A percentile compares a stretch with the other conserved stretches of the same genome.
phyloP scores from a whole-genome alignment of 441 rosid species.

The Capsella rubella region DNA sequence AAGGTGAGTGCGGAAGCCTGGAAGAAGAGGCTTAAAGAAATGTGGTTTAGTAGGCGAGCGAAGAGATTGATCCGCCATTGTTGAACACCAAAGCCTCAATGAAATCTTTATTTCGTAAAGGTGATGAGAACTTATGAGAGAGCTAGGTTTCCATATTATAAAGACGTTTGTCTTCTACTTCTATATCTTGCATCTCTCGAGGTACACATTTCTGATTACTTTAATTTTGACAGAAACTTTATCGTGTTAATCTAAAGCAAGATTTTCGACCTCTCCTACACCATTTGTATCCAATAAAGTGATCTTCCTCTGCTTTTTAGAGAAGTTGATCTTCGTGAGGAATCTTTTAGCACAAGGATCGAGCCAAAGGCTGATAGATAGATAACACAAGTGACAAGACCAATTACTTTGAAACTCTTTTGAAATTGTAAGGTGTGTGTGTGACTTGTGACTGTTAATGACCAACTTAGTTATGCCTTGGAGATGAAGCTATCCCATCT shows the following conservation, averaged over 20 bases:
- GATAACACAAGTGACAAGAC: constrained; percentile 31
- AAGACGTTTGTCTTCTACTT: constrained; percentile 24
- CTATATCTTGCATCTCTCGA: constrained; percentile 23
- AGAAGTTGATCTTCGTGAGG: constrained; percentile 34
- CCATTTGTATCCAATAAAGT: constrained; percentile 14
- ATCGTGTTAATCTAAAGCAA: background rate
- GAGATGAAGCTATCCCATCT: constrained; percentile 30
- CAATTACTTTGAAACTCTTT: constrained; percentile 1
- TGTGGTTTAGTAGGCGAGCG: constrained; percentile 23
- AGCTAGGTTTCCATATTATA: constrained; percentile 8
- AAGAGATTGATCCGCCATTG: constrained; percentile 38
- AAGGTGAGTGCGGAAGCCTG: constrained; percentile 25
- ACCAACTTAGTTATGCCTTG: constrained; percentile 34
- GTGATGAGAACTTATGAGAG: constrained; percentile 14
- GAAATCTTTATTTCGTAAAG: constrained; percentile 3
- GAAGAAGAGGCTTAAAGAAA: constrained; percentile 43
- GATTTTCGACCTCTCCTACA: constrained; percentile 1
- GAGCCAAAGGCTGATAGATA: constrained; percentile 2
- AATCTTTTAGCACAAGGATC: constrained; percentile 25
- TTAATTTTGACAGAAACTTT: background rate
- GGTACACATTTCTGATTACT: background rate
- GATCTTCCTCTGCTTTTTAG: constrained; percentile 33
- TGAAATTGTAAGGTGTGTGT: background rate
- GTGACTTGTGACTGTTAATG: background rate
- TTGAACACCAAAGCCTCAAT: constrained; percentile 11